phyloP scores from a whole-genome alignment of 345 rosid species.

The Eucalyptus viminalis region DNA sequence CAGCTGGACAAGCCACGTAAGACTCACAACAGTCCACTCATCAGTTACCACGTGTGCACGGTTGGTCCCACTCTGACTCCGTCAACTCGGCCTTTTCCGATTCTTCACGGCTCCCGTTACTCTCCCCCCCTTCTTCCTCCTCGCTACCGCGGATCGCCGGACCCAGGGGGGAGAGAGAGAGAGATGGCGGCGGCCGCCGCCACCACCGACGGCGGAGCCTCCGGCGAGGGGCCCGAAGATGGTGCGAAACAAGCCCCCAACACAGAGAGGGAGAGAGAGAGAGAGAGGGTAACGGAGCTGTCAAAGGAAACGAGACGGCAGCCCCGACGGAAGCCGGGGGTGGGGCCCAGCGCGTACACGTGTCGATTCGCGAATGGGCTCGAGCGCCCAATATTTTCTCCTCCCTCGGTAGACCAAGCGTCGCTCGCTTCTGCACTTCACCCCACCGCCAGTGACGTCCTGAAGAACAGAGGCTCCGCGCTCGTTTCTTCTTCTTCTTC shows the following conservation, averaged over 20 bases:
- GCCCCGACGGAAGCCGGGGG: background rate
- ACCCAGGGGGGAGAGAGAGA: background rate
- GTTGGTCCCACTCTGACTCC: background rate
- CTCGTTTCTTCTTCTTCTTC: background rate
- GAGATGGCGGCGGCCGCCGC: background rate
- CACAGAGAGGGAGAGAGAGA: background rate
- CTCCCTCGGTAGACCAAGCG: background rate
- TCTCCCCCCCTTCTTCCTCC: background rate
- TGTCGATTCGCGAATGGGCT: background rate
- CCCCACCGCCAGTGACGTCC: background rate
- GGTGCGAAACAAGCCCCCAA: constrained; percentile 5
- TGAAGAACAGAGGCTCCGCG: background rate
- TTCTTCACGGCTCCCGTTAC: background rate
- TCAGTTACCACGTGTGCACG: background rate
- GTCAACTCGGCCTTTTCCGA: background rate
- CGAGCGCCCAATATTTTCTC: background rate
- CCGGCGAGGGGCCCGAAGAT: background rate
- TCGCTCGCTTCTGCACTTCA: background rate
- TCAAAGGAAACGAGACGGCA: background rate
- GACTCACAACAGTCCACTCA: background rate
- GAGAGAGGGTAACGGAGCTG: too few species aligned
- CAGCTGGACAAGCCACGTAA: background rate
- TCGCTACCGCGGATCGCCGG: background rate
- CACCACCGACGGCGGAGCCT: background rate
- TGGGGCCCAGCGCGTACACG: background rate